Percentiles rank a stretch among this genome's conserved stretches.
Conservation (phyloP, 2,329 filamentous ascomycete genomes). For the Xylaria sp. region DNA sequence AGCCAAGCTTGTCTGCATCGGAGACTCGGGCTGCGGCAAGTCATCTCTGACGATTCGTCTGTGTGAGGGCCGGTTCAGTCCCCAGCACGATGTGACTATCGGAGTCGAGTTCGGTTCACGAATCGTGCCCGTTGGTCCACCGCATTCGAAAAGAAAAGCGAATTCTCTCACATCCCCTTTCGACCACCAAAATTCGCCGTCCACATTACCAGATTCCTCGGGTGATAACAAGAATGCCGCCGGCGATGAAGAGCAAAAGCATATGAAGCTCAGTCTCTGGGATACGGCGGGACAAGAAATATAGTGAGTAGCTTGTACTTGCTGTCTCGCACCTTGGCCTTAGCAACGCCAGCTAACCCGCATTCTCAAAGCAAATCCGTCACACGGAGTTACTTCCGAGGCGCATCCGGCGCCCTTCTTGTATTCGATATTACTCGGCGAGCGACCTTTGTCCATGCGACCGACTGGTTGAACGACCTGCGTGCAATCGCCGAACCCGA, state of each 20-base stretch:
- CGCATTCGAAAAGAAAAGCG: constrained; percentile 60
- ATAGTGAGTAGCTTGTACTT: constrained; percentile 58
- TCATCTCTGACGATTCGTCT: constrained; percentile 93
- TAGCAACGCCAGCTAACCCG: constrained; percentile 16
- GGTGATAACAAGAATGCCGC: constrained; percentile 11
- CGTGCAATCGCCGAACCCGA: constrained; percentile 94
- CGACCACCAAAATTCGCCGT: constrained; percentile 31
- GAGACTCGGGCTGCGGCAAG: constrained; percentile 96
- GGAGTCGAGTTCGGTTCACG: constrained; percentile 95
- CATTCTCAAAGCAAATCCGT: constrained; percentile 73
- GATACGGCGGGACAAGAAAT: constrained; percentile 97
- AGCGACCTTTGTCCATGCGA: constrained; percentile 86
- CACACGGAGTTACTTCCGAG: constrained; percentile 92
- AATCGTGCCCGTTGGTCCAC: constrained; percentile 89
- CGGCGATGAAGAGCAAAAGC: constrained; percentile 61
- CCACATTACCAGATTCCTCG: constrained; percentile 11
- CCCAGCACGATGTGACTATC: constrained; percentile 96
- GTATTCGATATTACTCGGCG: constrained; percentile 94
- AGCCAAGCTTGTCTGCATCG: constrained; percentile 97
- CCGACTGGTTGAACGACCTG: constrained; percentile 92
- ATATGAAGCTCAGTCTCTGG: constrained; percentile 96
- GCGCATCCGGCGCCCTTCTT: constrained; percentile 75
- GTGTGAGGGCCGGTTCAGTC: constrained; percentile 94
- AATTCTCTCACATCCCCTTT: constrained; percentile 45
- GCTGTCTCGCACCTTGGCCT: neutral